Conservation (phyloP, 805 yeast genomes). For the Candida methanosorbosa region DNA sequence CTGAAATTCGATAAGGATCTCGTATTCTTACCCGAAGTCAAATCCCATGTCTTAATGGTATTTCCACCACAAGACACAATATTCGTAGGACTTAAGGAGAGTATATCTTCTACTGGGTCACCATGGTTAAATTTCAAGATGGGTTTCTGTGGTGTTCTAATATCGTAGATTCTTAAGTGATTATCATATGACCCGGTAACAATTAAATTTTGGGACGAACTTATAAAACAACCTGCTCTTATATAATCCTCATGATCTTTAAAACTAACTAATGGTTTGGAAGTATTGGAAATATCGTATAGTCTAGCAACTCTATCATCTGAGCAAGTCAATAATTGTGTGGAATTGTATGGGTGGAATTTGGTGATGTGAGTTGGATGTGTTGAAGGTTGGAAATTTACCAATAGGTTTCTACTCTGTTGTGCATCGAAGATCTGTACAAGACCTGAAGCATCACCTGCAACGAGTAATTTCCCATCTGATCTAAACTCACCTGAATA, state of each 20-base stretch:
- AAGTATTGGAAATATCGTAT: conserved; percentile 77
- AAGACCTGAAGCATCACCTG: conserved; percentile 92
- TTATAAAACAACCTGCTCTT: conserved; percentile 71
- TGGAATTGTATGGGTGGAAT: conserved; percentile 71
- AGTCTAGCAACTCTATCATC: conserved; percentile 84
- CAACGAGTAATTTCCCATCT: conserved; percentile 87
- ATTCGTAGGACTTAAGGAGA: conserved; percentile 68
- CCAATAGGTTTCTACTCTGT: conserved; percentile 69
- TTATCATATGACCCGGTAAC: conserved; percentile 96
- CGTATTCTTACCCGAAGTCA: conserved; percentile 64
- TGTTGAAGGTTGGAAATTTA: conserved; percentile 72
- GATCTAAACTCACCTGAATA: conserved; percentile 84
- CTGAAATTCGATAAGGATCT: conserved; percentile 80
- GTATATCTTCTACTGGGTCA: conserved; percentile 78
- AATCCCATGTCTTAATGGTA: conserved; percentile 83
- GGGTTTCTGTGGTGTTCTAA: conserved; percentile 47
- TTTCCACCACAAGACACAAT: conserved; percentile 77
- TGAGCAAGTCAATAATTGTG: conserved; percentile 76
- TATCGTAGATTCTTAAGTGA: conserved; percentile 71
- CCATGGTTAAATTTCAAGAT: conserved; percentile 61
- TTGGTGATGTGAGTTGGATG: conserved; percentile 92
- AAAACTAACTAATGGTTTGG: conserved; percentile 64
- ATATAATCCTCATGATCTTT: conserved; percentile 82
- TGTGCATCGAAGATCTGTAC: conserved; percentile 85
- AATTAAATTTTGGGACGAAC: conserved; percentile 58